A percentile compares a stretch with the other conserved stretches of the same genome.
These are phyloP conservation scores for Brassica carinata DNA, from an alignment of 345 rosid species.

Conservation along the genomic window DNA sequence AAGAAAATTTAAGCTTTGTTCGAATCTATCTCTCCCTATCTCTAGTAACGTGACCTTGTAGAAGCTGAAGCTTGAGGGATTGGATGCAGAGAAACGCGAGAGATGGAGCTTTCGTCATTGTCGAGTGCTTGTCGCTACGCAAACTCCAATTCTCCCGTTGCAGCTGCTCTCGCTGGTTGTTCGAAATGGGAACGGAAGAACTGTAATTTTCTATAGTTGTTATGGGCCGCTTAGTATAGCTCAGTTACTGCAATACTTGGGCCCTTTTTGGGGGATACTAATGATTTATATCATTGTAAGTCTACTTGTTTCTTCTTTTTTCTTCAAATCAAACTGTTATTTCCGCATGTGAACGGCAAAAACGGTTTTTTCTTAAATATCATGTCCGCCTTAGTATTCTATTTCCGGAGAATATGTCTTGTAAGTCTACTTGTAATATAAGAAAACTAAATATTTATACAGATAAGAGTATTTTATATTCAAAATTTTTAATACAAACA, in stretches of 20 bases:
- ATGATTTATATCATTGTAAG: no score
- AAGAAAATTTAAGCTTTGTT: neutral
- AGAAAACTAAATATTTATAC: no score
- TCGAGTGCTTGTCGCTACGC: neutral
- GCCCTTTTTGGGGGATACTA: neutral
- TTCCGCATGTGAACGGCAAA: no score
- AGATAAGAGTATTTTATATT: no score
- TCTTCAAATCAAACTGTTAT: no score
- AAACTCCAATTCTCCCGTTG: constrained; percentile 7
- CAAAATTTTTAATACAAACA: no score
- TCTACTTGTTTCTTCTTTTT: no score
- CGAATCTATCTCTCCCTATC: neutral
- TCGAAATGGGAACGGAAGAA: neutral
- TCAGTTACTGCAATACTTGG: neutral
- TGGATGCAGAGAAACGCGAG: constrained; percentile 54
- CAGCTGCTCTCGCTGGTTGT: neutral
- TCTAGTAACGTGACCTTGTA: constrained; percentile 44
- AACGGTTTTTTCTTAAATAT: no score
- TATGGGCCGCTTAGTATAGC: neutral
- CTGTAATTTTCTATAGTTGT: neutral
- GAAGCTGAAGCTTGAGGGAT: constrained; percentile 51
- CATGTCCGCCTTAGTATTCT: no score
- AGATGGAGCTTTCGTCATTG: constrained; percentile 58
- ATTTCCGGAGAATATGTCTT: no score
- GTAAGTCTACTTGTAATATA: no score